Percentiles rank a stretch among this genome's conserved stretches.
phyloP scores from a whole-genome alignment of 768 basidiomycete genomes.

The Dacryopinax spathularia region DNA sequence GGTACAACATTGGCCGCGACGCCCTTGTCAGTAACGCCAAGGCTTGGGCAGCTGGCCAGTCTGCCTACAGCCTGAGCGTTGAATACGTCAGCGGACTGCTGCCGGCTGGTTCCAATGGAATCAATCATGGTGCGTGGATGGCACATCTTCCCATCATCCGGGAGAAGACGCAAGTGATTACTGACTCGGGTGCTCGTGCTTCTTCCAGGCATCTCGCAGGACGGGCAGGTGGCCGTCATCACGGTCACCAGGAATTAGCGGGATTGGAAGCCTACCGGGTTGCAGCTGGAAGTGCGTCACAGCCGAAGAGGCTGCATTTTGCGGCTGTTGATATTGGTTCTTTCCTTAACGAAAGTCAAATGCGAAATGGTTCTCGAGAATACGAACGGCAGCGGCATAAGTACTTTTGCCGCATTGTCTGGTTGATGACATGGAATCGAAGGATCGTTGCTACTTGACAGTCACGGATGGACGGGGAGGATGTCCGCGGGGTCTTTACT shows the following conservation, averaged over 20 bases:
- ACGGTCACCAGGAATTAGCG: slow-evolving; percentile 32
- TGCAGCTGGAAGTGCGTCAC: too few relatives aligned
- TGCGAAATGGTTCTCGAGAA: too few relatives aligned
- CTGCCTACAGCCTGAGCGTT: slow-evolving; percentile 34
- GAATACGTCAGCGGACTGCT: slow-evolving; percentile 41
- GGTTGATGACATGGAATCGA: too few relatives aligned
- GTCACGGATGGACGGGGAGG: too few relatives aligned
- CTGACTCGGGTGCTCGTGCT: background rate
- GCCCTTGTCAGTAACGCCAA: slow-evolving; percentile 26
- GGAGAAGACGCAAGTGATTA: background rate
- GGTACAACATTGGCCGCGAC: slow-evolving; percentile 20
- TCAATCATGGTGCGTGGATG: slow-evolving; percentile 37
- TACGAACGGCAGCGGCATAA: too few relatives aligned
- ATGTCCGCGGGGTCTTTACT: too few relatives aligned
- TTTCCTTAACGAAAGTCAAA: too few relatives aligned
- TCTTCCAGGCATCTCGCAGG: slow-evolving; percentile 39
- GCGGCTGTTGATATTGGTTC: too few relatives aligned
- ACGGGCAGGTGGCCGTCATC: slow-evolving; percentile 42
- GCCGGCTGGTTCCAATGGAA: slow-evolving; percentile 34
- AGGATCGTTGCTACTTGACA: too few relatives aligned
- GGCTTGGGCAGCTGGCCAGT: slow-evolving; percentile 27
- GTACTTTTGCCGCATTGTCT: too few relatives aligned
- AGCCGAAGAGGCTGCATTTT: too few relatives aligned
- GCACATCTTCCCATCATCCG: background rate
- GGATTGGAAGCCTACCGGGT: too few relatives aligned